A percentile compares a stretch with the other conserved stretches of the same genome.
phyloP scores from a whole-genome alignment of 495 filamentous ascomycete genomes.

The Geoglossum glabrum region DNA sequence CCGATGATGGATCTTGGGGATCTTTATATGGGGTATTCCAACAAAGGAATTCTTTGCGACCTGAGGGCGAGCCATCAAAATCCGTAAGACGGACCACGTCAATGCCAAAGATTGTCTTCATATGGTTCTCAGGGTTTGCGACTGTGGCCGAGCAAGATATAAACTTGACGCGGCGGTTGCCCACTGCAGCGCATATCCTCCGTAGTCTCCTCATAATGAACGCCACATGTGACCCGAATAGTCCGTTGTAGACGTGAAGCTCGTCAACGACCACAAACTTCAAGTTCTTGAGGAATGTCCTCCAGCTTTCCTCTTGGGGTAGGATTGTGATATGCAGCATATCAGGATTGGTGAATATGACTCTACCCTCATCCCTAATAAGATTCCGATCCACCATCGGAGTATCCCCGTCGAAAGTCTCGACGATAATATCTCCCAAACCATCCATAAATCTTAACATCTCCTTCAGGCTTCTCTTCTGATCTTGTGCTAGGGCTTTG shows the following conservation, averaged over 20 bases:
- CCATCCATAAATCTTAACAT: constrained; percentile 60
- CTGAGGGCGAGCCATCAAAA: constrained; percentile 84
- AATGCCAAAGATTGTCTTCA: constrained; percentile 84
- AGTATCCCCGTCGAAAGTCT: constrained; percentile 94
- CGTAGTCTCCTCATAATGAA: constrained; percentile 85
- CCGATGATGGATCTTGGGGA: constrained; percentile 65
- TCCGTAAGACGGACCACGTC: constrained; percentile 58
- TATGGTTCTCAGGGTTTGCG: constrained; percentile 81
- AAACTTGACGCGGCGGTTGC: constrained; percentile 76
- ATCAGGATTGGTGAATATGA: constrained; percentile 97
- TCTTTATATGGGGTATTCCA: constrained; percentile 98
- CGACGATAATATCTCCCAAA: constrained; percentile 56
- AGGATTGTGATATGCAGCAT: constrained; percentile 94
- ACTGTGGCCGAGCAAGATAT: constrained; percentile 96
- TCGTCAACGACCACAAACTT: constrained; percentile 69
- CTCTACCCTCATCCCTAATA: constrained; percentile 72
- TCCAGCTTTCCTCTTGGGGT: constrained; percentile 78
- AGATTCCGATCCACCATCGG: constrained; percentile 53
- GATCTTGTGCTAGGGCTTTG: constrained; percentile 92
- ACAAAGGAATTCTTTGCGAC: constrained; percentile 86
- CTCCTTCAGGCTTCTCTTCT: constrained; percentile 71
- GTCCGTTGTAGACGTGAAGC: constrained; percentile 87
- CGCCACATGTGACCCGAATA: constrained; percentile 86
- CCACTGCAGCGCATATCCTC: constrained; percentile 76
- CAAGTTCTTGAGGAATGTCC: constrained; percentile 70